Evolutionary conservation across 2,329 filamentous ascomycete genomes (phyloP).

Genomic region (Ceratocystis diversiconidia): DNA sequence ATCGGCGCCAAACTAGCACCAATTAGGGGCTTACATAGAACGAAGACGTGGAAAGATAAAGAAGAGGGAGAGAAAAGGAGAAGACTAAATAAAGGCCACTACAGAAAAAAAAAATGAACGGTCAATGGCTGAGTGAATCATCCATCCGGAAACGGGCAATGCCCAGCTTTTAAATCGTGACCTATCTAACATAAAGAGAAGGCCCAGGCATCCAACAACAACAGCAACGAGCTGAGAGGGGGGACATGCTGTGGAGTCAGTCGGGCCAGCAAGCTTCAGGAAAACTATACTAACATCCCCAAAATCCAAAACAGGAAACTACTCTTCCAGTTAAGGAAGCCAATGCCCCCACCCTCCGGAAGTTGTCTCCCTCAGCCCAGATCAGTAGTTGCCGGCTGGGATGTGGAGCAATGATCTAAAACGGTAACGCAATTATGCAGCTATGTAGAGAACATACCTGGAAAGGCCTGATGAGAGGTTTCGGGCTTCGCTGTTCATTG

Average conservation of each 20-base stretch:
- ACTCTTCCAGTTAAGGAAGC: conserved; percentile 1
- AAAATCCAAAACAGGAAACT: neutral
- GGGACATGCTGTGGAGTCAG: neutral
- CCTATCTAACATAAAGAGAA: neutral
- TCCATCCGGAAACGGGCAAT: neutral
- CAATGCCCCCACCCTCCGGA: neutral
- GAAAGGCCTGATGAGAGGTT: no score
- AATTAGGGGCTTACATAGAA: neutral
- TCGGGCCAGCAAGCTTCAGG: neutral
- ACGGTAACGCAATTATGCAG: neutral
- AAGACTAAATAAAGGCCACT: conserved; percentile 3
- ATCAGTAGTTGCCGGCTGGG: conserved; percentile 3
- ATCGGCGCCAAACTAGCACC: neutral
- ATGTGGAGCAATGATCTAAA: neutral
- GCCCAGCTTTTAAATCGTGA: neutral
- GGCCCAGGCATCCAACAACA: neutral
- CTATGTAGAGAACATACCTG: neutral
- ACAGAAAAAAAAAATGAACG: conserved; percentile 14
- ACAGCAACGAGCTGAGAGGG: neutral
- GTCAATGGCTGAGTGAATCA: neutral
- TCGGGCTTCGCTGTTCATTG: no score
- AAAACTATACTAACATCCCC: neutral
- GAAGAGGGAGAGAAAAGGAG: conserved; percentile 10
- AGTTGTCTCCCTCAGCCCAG: neutral
- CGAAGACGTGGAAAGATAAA: neutral